Percentiles rank a stretch among this genome's conserved stretches.
These are phyloP conservation scores for Euclidium syriacum DNA, from an alignment of 345 rosid species.

Conservation along the genomic window DNA sequence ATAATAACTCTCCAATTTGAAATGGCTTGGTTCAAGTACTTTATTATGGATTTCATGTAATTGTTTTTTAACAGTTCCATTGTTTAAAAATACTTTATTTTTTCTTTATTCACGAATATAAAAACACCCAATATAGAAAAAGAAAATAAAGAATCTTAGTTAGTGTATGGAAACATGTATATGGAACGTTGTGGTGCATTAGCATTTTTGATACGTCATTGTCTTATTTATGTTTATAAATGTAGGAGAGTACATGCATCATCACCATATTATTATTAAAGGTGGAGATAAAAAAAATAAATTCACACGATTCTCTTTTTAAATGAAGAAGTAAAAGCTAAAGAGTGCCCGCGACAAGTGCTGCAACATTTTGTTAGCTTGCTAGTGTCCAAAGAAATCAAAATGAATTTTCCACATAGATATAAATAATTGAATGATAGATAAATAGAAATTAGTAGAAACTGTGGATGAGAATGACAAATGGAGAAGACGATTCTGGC, in stretches of 20 bases:
- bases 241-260: background rate
- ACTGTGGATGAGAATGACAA: constrained; percentile 74
- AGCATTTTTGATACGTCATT: constrained; percentile 20
- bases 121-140: no score
- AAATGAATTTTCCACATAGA: constrained; percentile 13
- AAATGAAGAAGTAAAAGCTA: background rate
- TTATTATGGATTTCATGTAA: no score
- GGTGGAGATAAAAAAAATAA: background rate
- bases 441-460: constrained; percentile 2
- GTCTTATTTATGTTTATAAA: constrained; percentile 7
- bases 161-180: constrained; percentile 19
- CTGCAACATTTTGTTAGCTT: constrained; percentile 28
- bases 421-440: background rate
- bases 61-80: no score
- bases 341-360: constrained; percentile 37
- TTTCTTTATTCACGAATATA: no score
- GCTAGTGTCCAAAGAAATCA: constrained; percentile 19
- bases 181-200: constrained; percentile 22
- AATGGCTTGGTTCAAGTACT: no score
- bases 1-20: no score
- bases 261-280: background rate
- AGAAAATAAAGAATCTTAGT: constrained; percentile 1
- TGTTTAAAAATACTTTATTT: no score
- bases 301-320: background rate
- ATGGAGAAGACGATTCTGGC: constrained; percentile 86